Percentiles rank a stretch among this genome's conserved stretches.
phyloP scores from a whole-genome alignment of 2,329 filamentous ascomycete species.

The Lachnellula cervina region DNA sequence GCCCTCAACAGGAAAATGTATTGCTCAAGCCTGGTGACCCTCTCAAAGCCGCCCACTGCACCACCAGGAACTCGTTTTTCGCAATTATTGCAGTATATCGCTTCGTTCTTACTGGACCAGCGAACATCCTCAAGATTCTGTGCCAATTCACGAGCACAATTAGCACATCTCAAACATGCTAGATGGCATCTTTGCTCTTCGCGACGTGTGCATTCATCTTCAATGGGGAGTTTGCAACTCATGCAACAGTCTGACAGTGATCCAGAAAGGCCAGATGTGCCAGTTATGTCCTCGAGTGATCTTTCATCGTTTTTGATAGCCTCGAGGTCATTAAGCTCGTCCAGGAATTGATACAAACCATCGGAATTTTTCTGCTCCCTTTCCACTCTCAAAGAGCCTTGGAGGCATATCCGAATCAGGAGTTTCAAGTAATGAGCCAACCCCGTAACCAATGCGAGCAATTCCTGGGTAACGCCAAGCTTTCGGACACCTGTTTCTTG shows the following conservation, averaged over 20 bases:
- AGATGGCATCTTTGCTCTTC: constrained; percentile 79
- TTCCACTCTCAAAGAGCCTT: constrained; percentile 87
- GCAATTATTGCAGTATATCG: constrained; percentile 68
- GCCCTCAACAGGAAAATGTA: constrained; percentile 92
- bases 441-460: constrained; percentile 95
- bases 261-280: constrained; percentile 62
- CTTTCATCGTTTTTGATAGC: constrained; percentile 66
- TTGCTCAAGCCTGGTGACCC: constrained; percentile 82
- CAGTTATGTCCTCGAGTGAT: constrained; percentile 60
- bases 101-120: constrained; percentile 63
- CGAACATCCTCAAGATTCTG: constrained; percentile 63
- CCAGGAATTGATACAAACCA: constrained; percentile 76
- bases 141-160: constrained; percentile 70
- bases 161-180: constrained; percentile 65
- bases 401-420: constrained; percentile 91
- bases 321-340: constrained; percentile 81
- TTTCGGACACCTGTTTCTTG: constrained; percentile 88
- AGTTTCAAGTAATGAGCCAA: constrained; percentile 97
- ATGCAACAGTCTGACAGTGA: constrained; percentile 81
- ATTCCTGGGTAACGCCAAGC: constrained; percentile 91
- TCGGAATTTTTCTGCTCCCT: constrained; percentile 70
- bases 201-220: constrained; percentile 81
- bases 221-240: constrained; percentile 78
- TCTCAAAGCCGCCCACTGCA: constrained; percentile 56
- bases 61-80: constrained; percentile 50